Evolutionary conservation across 1,139 yeast species (phyloP), one percentile per base, ranked within the genome.

Genomic region (Magnusiomyces tetraspermus): DNA sequence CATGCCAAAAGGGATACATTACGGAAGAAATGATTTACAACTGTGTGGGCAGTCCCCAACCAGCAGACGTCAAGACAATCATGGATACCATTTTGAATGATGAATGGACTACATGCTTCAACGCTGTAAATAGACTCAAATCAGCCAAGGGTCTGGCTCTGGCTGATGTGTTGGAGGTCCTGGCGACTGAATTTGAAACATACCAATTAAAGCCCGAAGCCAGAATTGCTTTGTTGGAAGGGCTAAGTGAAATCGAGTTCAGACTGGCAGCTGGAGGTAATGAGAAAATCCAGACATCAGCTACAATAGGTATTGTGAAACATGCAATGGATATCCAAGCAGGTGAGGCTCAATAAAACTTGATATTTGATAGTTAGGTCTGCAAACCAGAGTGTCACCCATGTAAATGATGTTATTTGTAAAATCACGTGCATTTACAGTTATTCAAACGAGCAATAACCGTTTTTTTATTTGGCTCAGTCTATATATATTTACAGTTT

Each of bases 41-140:
- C 60, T 90, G 97, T 68, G 83, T 94, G 49, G 99, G 99, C 2
- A 90, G 95, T 0, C 97, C 98, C 1, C 85, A 85, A 59, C 98
- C 98, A 0, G 76, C 75, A 48, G 97, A 90, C 61, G 77, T 92
- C 36, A 86, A 85, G 61, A 73, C 80, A 0, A 82, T 88, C 11
- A 72, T 92, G 57, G 83, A 84, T 59, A 78, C 92, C 6, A 80
- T 92, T 37, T 72, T 94, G 65, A 82, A 81, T 60, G 95, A 88
- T 57, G 96, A 89, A 63, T 90, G 97, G 95, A 77, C 86, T 22
- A 80, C 90, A 2, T 80, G 95, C 0, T 77, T 78, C 61, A 70
- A 76, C 45, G 84, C 95, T 1, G 72, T 90, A 61, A 75, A 75
- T 23, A 75, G 73, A 55, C 74, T 85, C 61, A 84, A 90, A 60